A percentile compares a stretch with the other conserved stretches of the same genome.
Evolutionary conservation across 257 asterid species (phyloP).

Genomic region (Osmanthus fragrans): DNA sequence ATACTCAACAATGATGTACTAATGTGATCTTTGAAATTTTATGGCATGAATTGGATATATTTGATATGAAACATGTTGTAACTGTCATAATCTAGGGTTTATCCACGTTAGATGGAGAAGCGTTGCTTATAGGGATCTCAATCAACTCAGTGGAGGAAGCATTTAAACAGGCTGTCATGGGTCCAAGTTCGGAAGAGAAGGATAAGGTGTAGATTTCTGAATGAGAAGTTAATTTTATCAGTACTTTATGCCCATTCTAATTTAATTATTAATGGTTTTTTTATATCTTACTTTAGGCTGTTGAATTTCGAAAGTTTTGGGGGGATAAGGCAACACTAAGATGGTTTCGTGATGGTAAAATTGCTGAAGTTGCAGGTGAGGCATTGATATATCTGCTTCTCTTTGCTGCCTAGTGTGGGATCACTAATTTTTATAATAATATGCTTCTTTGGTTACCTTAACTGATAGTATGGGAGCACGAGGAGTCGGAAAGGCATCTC

Average conservation of each 20-base stretch:
- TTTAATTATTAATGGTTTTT: conserved; percentile 16
- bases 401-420: conserved; percentile 21
- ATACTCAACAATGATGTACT: conserved; percentile 11
- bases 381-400: conserved; percentile 24
- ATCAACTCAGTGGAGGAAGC: conserved; percentile 73
- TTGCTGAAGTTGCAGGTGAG: conserved; percentile 96
- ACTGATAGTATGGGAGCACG: conserved; percentile 76
- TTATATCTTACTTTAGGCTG: conserved; percentile 54
- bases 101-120: conserved; percentile 55
- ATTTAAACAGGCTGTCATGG: conserved; percentile 70
- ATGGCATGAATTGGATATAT: conserved; percentile 9
- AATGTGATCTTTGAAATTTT: conserved; percentile 15
- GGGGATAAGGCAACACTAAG: conserved; percentile 90
- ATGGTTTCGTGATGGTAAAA: conserved; percentile 86
- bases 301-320: conserved; percentile 90
- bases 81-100: conserved; percentile 58
- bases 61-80: conserved; percentile 22
- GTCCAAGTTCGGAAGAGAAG: conserved; percentile 96
- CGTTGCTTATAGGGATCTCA: conserved; percentile 71
- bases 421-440: conserved; percentile 15
- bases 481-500: conserved; percentile 83
- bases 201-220: conserved; percentile 61
- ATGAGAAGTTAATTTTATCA: conserved; percentile 11
- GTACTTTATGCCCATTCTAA: neutral
- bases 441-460: conserved; percentile 14